phyloP scores from a whole-genome alignment of 768 basidiomycete species.

The Xerocomellus dryophilus region DNA sequence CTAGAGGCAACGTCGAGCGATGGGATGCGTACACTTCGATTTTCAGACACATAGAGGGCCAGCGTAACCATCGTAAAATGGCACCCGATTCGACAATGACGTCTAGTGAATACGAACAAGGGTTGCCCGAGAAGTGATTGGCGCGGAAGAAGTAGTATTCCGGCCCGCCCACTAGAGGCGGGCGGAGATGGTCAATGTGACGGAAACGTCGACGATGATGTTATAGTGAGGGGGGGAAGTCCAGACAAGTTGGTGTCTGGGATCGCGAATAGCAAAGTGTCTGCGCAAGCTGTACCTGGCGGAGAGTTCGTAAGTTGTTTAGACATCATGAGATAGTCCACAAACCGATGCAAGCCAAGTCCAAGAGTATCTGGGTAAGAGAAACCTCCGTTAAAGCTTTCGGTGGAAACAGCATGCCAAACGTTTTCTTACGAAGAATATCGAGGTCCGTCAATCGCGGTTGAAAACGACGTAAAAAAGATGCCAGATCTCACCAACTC shows the following conservation, averaged over 20 bases:
- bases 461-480: conserved; percentile 23
- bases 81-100: too few relatives aligned
- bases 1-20: conserved; percentile 18
- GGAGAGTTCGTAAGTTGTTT: not conserved
- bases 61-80: conserved; percentile 14
- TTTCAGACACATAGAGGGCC: conserved; percentile 8
- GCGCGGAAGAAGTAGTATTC: conserved; percentile 1
- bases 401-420: not conserved
- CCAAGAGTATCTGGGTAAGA: conserved; percentile 17
- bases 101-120: conserved; percentile 12
- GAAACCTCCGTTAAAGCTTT: not conserved
- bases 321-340: not conserved
- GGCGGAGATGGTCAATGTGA: conserved; percentile 21
- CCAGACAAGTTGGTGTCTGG: conserved; percentile 4
- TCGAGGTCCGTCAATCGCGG: conserved; percentile 18
- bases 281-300: conserved; percentile 9
- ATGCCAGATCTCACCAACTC: conserved; percentile 18
- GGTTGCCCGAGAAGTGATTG: conserved; percentile 1
- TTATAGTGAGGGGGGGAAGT: conserved; percentile 8
- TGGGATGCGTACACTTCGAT: conserved; percentile 7
- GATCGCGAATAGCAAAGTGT: conserved; percentile 8
- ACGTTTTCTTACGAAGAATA: conserved; percentile 16
- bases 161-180: not conserved
- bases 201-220: conserved; percentile 17
- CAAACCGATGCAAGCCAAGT: conserved; percentile 20